Evolutionary conservation across 2,329 filamentous ascomycete species (phyloP), one percentile per base, ranked within the genome.

Genomic region (Xylaria sp.): DNA sequence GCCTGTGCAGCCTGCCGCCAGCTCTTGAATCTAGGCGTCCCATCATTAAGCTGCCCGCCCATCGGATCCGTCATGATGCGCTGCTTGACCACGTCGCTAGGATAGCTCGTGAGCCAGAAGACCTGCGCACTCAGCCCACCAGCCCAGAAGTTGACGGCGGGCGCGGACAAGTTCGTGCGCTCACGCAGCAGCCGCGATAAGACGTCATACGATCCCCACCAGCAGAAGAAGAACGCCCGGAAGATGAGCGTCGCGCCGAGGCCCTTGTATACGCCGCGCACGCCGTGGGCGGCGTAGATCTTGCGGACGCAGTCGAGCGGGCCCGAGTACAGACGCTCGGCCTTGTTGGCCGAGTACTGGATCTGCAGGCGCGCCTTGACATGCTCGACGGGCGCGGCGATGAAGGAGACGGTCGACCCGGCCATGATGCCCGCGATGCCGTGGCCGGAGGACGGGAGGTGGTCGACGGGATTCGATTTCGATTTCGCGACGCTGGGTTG

Each of bases 201-300:
- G 34, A 97, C 74, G 76, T 97, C 95, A 83, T 99, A 99, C 68
- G 90, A 92, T n/a, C 90, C 90, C 96, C 96, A 99, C 94, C 94
- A 98, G 83, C 91, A 96, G 86, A 97, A 97, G 85, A 99, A 99
- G 82, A 95, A 97, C 15, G 90, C 89, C 20, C 96, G 88, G 83
- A 98, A 98, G 56, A 98, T 80, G 57, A 98, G 83, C 0, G 96
- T 98, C 1, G 96, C 93, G 43, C 81, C 84, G 13, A 99, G 86
- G 0, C 96, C 96, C 77, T 93, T 94, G 80, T 95, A 99, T 8
- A 99, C 80, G 41, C 95, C 96, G 25, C 81, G 78, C 2, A 97
- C 75, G 53, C 96, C 95, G 78, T 98, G 93, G 59, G 83, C 78
- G n/a, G 78, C 75, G 77, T 87, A 87, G 53, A 93, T 89, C 80